Evolutionary conservation across 495 filamentous ascomycete species (phyloP).

Genomic region (Articulospora tetracladia): DNA sequence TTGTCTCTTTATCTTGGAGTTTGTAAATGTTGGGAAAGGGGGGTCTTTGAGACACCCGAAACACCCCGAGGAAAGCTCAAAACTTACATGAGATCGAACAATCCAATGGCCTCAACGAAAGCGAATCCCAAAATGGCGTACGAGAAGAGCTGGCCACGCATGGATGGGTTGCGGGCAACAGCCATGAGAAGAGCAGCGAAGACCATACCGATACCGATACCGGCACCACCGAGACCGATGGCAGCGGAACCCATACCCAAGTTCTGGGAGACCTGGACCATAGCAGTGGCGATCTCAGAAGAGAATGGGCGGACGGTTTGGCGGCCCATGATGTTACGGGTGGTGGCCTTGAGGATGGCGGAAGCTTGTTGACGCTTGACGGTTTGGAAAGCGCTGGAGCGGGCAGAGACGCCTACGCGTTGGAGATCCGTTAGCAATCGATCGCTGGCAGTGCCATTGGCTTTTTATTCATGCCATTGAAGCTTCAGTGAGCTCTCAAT

Average conservation of each 20-base stretch:
- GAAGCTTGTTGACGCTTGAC: constrained; percentile 65
- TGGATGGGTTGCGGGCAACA: constrained; percentile 84
- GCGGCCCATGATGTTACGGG: constrained; percentile 60
- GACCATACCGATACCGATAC: constrained; percentile 90
- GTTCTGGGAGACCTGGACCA: constrained; percentile 86
- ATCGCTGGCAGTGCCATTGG: not conserved
- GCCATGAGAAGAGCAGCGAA: constrained; percentile 81
- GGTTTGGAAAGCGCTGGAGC: constrained; percentile 49
- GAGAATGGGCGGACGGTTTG: constrained; percentile 67
- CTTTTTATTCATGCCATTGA: not conserved
- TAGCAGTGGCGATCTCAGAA: constrained; percentile 76
- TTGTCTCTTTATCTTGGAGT: not conserved
- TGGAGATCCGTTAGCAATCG: constrained; percentile 4
- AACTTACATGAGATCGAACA: constrained; percentile 91
- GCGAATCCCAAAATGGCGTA: constrained; percentile 93
- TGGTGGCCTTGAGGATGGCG: constrained; percentile 60
- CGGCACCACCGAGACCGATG: constrained; percentile 86
- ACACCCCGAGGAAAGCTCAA: constrained; percentile 38
- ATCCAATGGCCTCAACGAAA: constrained; percentile 90
- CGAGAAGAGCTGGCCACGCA: constrained; percentile 87
- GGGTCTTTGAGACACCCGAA: no score
- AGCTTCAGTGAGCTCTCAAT: not conserved
- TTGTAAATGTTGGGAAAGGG: no score
- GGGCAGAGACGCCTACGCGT: constrained; percentile 30
- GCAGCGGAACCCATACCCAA: constrained; percentile 80